Evolutionary conservation across 2,329 filamentous ascomycete genomes (phyloP), one percentile per base, ranked within the genome.

Genomic region (Acrodontium crateriforme): DNA sequence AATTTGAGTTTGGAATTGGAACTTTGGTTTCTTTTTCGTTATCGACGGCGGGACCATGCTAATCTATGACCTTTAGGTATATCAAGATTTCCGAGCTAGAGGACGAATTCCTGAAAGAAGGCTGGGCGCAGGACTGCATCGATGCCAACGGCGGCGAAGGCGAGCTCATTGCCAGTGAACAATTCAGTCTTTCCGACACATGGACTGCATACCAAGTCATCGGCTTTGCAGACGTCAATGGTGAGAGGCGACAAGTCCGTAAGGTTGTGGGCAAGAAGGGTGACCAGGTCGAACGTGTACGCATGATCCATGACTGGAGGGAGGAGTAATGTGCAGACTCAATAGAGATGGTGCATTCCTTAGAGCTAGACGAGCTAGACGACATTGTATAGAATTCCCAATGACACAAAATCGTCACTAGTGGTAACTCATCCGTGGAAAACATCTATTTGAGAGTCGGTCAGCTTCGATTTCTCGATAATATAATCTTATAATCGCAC

Each of bases 151-250:
- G n/a, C n/a, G n/a, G n/a, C n/a, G n/a, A n/a, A n/a, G 42, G 41
- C 15, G 40, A 46, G 8, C 53, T 60, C 32, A 36, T 74, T 15
- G 56, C 72, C 48, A 63, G 54, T 36, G 62, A 47, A 34, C 68
- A 63, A 13, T 53, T 55, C 29, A 71, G 62, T 41, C 35, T 57
- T 23, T 56, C 58, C 45, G 47, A 37, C 54, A 55, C 15, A 15
- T 76, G 71, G 71, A 64, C 53, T 16, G 70, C 65, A 3, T 54
- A 61, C 37, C 69, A 72, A 58, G 38, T 63, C 12, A 64, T 61
- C 59, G 62, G 61, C 0, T 65, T 65, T 37, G 49, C 54, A 5
- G 45, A 49, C 20, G 40, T 63, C 20, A 47, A 60, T 21, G 59
- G 54, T 6, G 38, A 52, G 41, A 52, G 59, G 21, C 49, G 52